A percentile compares a stretch with the other conserved stretches of the same genome.
phyloP scores from a whole-genome alignment of 371 early-diverging fungal species.

The Circinella umbellata region DNA sequence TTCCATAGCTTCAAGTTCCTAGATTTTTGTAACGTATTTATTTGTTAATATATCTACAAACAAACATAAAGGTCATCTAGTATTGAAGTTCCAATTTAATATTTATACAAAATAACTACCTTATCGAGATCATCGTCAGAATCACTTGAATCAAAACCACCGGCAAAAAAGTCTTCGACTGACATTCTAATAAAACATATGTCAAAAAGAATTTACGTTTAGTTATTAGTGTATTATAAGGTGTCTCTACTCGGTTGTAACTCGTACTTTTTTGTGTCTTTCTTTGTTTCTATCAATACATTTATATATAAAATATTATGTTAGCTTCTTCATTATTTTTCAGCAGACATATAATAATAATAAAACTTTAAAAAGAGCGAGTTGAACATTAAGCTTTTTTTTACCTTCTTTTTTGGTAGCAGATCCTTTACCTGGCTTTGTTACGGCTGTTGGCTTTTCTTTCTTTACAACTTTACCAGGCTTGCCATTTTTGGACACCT shows the following conservation, averaged over 20 bases:
- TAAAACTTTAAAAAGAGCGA: too few species aligned
- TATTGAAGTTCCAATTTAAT: too few species aligned
- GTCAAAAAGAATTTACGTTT: not conserved
- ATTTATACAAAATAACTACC: not conserved
- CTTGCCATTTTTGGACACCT: not conserved
- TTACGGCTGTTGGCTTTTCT: not conserved
- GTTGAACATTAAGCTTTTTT: not conserved
- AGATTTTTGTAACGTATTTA: not conserved
- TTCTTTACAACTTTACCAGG: slow-evolving; percentile 4
- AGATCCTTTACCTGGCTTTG: not conserved
- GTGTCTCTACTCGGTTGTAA: too few species aligned
- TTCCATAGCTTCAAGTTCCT: slow-evolving; percentile 14
- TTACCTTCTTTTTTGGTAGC: not conserved
- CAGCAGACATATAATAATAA: too few species aligned
- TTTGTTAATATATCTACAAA: not conserved
- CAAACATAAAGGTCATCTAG: not conserved
- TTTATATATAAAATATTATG: too few species aligned
- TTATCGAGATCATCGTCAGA: slow-evolving; percentile 23
- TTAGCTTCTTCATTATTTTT: too few species aligned
- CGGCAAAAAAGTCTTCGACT: slow-evolving; percentile 31
- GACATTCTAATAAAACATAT: slow-evolving; percentile 19
- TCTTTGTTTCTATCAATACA: not conserved
- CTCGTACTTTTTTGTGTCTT: not conserved
- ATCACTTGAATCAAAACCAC: slow-evolving; percentile 22
- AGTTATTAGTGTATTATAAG: not conserved